Conservation (phyloP, 148 eudicot species). For the Amaranthus palmeri region DNA sequence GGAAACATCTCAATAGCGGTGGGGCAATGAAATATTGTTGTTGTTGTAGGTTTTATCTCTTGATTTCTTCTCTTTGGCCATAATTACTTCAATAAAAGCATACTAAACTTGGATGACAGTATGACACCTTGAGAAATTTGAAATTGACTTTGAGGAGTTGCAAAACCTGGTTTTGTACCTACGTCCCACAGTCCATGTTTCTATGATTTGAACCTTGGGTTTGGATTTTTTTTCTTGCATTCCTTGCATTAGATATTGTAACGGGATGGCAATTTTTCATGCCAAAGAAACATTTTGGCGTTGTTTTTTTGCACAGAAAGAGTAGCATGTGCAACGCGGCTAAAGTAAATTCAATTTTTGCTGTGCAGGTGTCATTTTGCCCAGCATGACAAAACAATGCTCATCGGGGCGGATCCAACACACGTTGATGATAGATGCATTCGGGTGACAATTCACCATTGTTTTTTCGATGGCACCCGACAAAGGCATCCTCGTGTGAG, state of each 20-base stretch:
- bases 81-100: too few species aligned
- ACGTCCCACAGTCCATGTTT: too few species aligned
- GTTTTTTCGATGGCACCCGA: slow-evolving; percentile 82
- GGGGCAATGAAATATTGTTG: too few species aligned
- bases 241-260: neutral
- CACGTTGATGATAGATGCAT: slow-evolving; percentile 71
- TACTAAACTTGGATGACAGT: too few species aligned
- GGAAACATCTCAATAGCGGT: too few species aligned
- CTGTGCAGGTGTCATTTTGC: slow-evolving; percentile 67
- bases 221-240: neutral
- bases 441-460: slow-evolving; percentile 81
- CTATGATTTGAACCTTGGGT: neutral
- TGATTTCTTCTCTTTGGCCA: too few species aligned
- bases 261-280: neutral
- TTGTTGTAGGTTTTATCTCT: too few species aligned
- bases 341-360: slow-evolving; percentile 4
- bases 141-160: too few species aligned
- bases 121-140: too few species aligned
- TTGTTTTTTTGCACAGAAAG: neutral
- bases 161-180: too few species aligned
- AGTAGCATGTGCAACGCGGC: neutral
- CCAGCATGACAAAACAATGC: slow-evolving; percentile 82
- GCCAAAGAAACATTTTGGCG: neutral
- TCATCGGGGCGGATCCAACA: slow-evolving; percentile 84
- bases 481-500: slow-evolving; percentile 93